Conservation (phyloP, 805 yeast genomes). For the Saccharomycopsis fibuligera region DNA sequence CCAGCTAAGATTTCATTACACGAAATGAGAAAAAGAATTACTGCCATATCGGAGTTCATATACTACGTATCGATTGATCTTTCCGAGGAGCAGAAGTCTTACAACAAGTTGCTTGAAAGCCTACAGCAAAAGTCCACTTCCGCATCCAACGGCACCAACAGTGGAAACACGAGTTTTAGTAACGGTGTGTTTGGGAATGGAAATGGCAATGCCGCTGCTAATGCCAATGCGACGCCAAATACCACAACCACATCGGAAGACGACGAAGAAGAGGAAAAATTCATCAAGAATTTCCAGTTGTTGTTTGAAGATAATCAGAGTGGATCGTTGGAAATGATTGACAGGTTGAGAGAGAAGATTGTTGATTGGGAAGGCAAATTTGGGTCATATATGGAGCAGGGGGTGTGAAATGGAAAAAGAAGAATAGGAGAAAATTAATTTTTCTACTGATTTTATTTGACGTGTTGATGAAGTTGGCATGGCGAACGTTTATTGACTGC, state of each 20-base stretch:
- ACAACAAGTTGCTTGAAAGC: conserved; percentile 28
- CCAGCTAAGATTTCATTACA: conserved; percentile 64
- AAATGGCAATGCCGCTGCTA: too few relatives aligned
- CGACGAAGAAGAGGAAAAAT: conserved; percentile 25
- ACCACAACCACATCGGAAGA: conserved; percentile 7
- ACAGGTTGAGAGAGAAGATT: conserved; percentile 62
- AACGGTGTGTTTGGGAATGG: too few relatives aligned
- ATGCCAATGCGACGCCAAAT: too few relatives aligned
- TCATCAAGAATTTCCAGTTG: conserved; percentile 21
- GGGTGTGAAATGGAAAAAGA: neutral
- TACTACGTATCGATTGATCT: conserved; percentile 45
- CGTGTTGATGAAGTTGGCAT: too few relatives aligned
- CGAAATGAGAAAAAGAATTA: conserved; percentile 84
- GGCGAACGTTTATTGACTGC: too few relatives aligned
- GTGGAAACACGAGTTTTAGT: conserved; percentile 13
- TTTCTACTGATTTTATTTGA: too few relatives aligned
- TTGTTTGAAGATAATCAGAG: conserved; percentile 42
- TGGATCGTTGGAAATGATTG: conserved; percentile 61
- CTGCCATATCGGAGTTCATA: conserved; percentile 86
- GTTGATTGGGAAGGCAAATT: conserved; percentile 75
- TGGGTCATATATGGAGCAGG: conserved; percentile 33
- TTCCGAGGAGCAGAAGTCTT: conserved; percentile 58
- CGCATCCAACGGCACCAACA: conserved; percentile 11
- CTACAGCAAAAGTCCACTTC: conserved; percentile 20
- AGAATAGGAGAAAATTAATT: neutral